phyloP scores from a whole-genome alignment of 2,329 filamentous ascomycete species.

The Nothopassalora personata region DNA sequence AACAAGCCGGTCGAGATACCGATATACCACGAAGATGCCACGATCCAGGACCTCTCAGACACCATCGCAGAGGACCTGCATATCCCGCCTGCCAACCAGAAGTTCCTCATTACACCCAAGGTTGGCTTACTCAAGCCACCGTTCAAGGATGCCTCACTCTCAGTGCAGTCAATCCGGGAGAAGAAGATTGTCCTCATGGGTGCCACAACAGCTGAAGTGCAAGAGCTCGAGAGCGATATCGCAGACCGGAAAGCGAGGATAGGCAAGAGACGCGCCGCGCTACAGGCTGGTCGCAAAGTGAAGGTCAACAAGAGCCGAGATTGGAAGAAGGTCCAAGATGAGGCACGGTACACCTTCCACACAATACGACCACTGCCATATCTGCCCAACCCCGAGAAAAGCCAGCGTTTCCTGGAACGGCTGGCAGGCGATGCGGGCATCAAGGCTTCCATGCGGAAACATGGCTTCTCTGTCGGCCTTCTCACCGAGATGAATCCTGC shows the following conservation, averaged over 20 bases:
- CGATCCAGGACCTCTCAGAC: slow-evolving; percentile 54
- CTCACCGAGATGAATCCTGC: slow-evolving; percentile 95
- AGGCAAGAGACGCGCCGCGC: slow-evolving; percentile 34
- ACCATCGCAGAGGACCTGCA: slow-evolving; percentile 53
- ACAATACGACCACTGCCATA: slow-evolving; percentile 68
- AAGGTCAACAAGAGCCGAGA: slow-evolving; percentile 35
- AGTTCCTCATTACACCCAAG: slow-evolving; percentile 61
- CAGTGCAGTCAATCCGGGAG: slow-evolving; percentile 45
- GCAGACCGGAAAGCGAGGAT: slow-evolving; percentile 48
- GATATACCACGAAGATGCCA: slow-evolving; percentile 45
- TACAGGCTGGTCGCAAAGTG: slow-evolving; percentile 36
- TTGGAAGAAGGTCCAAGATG: slow-evolving; percentile 49
- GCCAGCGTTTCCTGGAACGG: slow-evolving; percentile 65
- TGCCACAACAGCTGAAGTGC: slow-evolving; percentile 56
- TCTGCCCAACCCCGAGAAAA: slow-evolving; percentile 69
- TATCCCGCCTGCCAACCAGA: slow-evolving; percentile 61
- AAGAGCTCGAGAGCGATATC: slow-evolving; percentile 49
- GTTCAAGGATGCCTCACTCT: slow-evolving; percentile 54
- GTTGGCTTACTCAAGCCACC: slow-evolving; percentile 60
- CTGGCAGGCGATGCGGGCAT: slow-evolving; percentile 82
- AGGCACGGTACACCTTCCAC: slow-evolving; percentile 73
- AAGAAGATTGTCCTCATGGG: slow-evolving; percentile 64
- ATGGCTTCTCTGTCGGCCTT: slow-evolving; percentile 77
- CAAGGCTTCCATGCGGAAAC: slow-evolving; percentile 72
- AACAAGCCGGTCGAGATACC: slow-evolving; percentile 46